Base-by-base conservation (phyloP, 1,139 yeast genomes). In the Suzukiozyma palmioleophila region DNA sequence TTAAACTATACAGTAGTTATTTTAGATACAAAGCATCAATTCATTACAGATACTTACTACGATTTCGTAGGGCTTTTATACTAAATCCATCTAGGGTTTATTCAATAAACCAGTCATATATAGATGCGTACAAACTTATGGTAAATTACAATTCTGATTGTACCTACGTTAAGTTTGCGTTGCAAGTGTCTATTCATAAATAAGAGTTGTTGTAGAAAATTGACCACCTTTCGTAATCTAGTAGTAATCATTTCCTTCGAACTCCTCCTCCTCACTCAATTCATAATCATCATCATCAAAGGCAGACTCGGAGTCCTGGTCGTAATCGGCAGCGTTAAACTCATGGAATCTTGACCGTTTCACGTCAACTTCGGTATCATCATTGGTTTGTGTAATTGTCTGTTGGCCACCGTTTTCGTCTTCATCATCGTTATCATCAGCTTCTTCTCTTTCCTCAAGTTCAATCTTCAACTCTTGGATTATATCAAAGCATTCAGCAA, bases 401-500 rank as follows among this genome's bases (percentile, higher is more conserved):
- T 38, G 33, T 40, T 35, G 13, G 4, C 29, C 15, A 18, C 13
- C 37, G n/a, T 15, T 32, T 39, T 26, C 33, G 38, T 8, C 42
- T 25, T 43, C 46, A 16, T 42, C 44, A 12, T 42, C 42, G 28
- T 37, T 52, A 27, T 57, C 57, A 37, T 61, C 64, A n/a, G 16
- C 31, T 30, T 73, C 77, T 46, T 77, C 78, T 48, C 67, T 70
- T 42, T 86, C 95, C 54, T 88, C 94, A 45, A 88, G 77, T 55
- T 90, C 97, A 26, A 87, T 84, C 56, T 88, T 84, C 54, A 92
- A 70, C 62, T 92, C 98, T 57, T 92, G 90, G 40, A 87, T 73
- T 42, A 90, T 84, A 60, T 92, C 98, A 58, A 88, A 92, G 60
- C 97, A 90, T 60, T 90, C 97, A 2, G 96, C 94, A 37, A 92